phyloP scores from a whole-genome alignment of 192 early-diverging fungal species.

The Radiomyces spectabilis region DNA sequence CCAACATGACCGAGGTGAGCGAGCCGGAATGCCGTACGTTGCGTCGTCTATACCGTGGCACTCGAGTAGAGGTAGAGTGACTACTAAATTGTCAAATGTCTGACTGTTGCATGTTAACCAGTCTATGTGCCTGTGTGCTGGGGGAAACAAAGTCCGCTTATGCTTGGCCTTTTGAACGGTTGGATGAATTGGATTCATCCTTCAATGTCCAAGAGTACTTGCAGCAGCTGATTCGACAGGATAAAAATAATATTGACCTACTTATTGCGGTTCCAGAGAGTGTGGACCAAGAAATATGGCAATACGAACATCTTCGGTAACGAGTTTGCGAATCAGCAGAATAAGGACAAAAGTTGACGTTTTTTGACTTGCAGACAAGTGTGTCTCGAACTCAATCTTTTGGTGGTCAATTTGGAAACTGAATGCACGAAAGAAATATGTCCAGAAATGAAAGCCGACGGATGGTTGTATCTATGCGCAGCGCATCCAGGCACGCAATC shows the following conservation, averaged over 20 bases:
- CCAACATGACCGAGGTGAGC: no score
- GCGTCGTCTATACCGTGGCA: no score
- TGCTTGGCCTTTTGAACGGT: slow-evolving; percentile 37
- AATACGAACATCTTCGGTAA: slow-evolving; percentile 85
- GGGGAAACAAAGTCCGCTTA: slow-evolving; percentile 37
- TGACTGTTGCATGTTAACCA: no score
- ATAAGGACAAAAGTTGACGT: not conserved
- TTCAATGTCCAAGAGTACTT: slow-evolving; percentile 76
- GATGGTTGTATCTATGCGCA: slow-evolving; percentile 90
- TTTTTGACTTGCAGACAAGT: slow-evolving; percentile 56
- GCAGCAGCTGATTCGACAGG: slow-evolving; percentile 59
- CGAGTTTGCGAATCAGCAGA: not conserved
- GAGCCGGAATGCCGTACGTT: no score
- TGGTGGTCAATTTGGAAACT: slow-evolving; percentile 58
- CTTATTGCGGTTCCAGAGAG: slow-evolving; percentile 57
- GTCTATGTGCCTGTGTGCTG: no score
- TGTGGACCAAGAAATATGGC: slow-evolving; percentile 65
- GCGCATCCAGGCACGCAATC: slow-evolving; percentile 71
- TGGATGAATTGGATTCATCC: slow-evolving; percentile 62
- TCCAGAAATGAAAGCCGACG: slow-evolving; percentile 89
- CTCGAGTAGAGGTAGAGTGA: no score
- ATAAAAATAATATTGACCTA: slow-evolving; percentile 52
- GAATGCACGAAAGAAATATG: slow-evolving; percentile 77
- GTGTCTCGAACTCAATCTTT: slow-evolving; percentile 76
- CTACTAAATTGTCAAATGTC: no score